Evolutionary conservation across 2,329 filamentous ascomycete genomes (phyloP), one percentile per base, ranked within the genome.

Genomic region (Xylariales sp.): DNA sequence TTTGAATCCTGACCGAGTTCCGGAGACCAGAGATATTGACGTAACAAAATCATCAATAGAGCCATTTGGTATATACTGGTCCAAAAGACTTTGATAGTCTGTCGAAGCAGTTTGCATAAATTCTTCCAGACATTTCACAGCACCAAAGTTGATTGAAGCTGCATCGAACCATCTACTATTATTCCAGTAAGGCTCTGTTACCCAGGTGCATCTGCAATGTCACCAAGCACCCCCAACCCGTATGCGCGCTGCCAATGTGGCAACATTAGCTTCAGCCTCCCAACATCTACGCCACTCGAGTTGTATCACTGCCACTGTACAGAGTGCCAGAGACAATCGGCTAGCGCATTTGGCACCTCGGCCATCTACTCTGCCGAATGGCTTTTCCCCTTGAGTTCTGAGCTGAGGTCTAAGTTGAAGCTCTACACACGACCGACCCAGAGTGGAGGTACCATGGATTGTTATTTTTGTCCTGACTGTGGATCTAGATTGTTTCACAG

Each of bases 401-500:
- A 59, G 3, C 42, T 67, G 6, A 42, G 48, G 36, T 44, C 51
- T 6, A 55, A 54, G 29, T 43, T 70, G 8, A 50, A 52, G 13
- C 37, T 63, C 25, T 72, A 62, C 56, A 55, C 51, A 11, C 62
- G 67, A 15, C 49, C 51, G 15, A 63, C 63, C 5, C 62, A 70
- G 17, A 45, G 52, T 6, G 67, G 65, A 14, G 63, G 61, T 28
- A 63, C 55, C 11, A 57, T 67, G 45, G 60, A 68, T 44, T 70
- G 67, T 48, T 58, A 55, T 33, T 57, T 57, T 42, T 58, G 55
- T 38, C 17, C 40, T 6, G 50, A 44, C 3, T 72, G 68, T 48
- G 70, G 70, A 8, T 61, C 61, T n/a, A 62, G 70, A 11, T 37
- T 74, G n/a, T 50, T 73, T 18, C 71, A 75, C 43, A 63, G 66